Evolutionary conservation across 2,329 filamentous ascomycete species (phyloP), one percentile per base, ranked within the genome.

Genomic region (Rutstroemia sp.): DNA sequence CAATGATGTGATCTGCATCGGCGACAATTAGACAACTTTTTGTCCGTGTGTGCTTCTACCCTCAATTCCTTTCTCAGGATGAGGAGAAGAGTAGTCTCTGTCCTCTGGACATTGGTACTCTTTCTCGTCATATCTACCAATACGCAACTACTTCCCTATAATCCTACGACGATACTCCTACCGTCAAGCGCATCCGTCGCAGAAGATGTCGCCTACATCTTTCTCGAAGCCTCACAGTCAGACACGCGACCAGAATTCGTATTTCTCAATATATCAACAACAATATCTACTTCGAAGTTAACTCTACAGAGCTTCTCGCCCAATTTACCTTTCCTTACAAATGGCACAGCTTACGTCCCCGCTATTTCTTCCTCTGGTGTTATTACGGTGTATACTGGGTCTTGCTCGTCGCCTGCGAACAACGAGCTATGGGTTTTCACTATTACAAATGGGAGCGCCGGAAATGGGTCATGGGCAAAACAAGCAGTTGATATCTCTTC

Each of bases 351-450:
- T 0, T 94, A 90, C 65, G 78, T 84, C 6, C 83, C 90, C 0
- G 76, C 84, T 0, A 76, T 91, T 34, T 82, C 87, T 48, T 73
- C 79, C 45, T 77, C 82, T 65, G 89, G 89, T 16, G 81, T 84
- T 10, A 78, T 96, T 27, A 79, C 83, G 2, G 83, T 94, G 1
- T 87, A 90, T 56, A 77, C 85, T 0, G 92, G 92, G 2, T 78
- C 86, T 61, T 96, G 92, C 67, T 73, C 79, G 0, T 72, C 74
- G 30, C 73, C 77, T 2, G 74, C 73, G 4, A 72, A 71, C 39
- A 78, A 81, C 12, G 71, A 78, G 36, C 67, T 95, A 55, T 96
- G 89, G 89, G 81, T 75, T 21, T 92, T 86, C 63, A 75, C 74
- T 8, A 75, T 80, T 2, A 72, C 75, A 12, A 65, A 68, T 8